phyloP scores from a whole-genome alignment of 2,329 filamentous ascomycete genomes.

The Fusarium drepaniforme region DNA sequence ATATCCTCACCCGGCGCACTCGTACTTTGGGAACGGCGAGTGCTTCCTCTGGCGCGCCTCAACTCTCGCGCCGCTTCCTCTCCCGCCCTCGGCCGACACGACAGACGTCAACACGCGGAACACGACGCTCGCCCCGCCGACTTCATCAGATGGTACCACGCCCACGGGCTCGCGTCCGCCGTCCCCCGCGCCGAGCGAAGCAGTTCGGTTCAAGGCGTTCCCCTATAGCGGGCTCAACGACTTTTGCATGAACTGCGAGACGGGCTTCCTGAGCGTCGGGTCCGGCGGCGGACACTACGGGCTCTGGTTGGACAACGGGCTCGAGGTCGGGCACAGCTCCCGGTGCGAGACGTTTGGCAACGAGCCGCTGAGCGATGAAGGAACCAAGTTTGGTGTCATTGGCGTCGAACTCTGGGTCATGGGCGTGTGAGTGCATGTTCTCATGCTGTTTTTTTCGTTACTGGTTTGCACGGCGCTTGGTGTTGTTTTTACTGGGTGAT shows the following conservation, averaged over 20 bases:
- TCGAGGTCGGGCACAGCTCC: slow-evolving; percentile 87
- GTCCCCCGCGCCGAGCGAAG: slow-evolving; percentile 70
- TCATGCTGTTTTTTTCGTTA: neutral
- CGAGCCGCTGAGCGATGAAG: slow-evolving; percentile 91
- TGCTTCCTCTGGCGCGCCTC: slow-evolving; percentile 81
- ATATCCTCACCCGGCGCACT: slow-evolving; percentile 80
- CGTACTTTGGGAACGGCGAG: slow-evolving; percentile 96
- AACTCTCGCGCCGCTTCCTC: slow-evolving; percentile 65
- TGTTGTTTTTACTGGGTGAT: slow-evolving; percentile 12
- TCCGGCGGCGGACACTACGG: slow-evolving; percentile 92
- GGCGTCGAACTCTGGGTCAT: slow-evolving; percentile 96
- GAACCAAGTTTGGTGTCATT: slow-evolving; percentile 89
- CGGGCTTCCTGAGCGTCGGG: slow-evolving; percentile 85
- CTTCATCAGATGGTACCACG: slow-evolving; percentile 38
- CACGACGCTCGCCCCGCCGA: slow-evolving; percentile 50
- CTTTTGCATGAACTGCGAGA: slow-evolving; percentile 95
- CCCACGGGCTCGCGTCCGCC: slow-evolving; percentile 42
- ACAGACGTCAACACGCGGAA: slow-evolving; percentile 58
- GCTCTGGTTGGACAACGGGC: slow-evolving; percentile 89
- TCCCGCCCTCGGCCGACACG: slow-evolving; percentile 65
- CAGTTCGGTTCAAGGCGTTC: slow-evolving; percentile 96
- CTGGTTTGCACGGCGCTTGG: slow-evolving; percentile 32
- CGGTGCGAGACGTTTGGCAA: slow-evolving; percentile 94
- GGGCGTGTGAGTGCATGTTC: slow-evolving; percentile 59
- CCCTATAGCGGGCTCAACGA: slow-evolving; percentile 97